Percentiles rank a stretch among this genome's conserved stretches.
Evolutionary conservation across 805 yeast genomes (phyloP).

Genomic region (Candida odintsovae): DNA sequence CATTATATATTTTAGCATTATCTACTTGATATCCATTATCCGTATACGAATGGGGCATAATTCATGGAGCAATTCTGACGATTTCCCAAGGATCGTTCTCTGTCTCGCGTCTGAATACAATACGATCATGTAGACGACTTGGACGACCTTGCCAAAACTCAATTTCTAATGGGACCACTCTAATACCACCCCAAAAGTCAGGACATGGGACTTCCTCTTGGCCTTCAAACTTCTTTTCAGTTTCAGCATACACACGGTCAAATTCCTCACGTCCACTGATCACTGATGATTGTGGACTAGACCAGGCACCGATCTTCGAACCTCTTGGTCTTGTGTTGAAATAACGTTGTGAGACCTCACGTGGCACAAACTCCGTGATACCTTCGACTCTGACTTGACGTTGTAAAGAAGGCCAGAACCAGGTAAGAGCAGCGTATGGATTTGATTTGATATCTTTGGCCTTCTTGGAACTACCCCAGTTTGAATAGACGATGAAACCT

Average conservation of each 20-base stretch:
- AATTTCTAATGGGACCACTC: conserved; percentile 81
- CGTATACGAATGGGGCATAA: neutral
- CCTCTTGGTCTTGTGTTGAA: conserved; percentile 88
- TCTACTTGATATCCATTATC: neutral
- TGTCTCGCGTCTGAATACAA: conserved; percentile 57
- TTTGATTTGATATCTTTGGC: conserved; percentile 64
- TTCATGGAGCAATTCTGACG: conserved; percentile 66
- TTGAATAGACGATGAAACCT: conserved; percentile 86
- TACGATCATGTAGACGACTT: conserved; percentile 85
- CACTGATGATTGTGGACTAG: conserved; percentile 77
- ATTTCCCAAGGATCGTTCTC: conserved; percentile 54
- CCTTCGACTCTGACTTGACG: conserved; percentile 96
- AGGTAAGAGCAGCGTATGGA: conserved; percentile 75
- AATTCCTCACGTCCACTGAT: conserved; percentile 57
- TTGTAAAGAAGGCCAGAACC: conserved; percentile 89
- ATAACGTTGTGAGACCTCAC: conserved; percentile 72
- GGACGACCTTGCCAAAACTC: conserved; percentile 98
- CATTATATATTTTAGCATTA: neutral
- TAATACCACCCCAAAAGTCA: conserved; percentile 91
- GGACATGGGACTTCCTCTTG: conserved; percentile 78
- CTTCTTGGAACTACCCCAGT: conserved; percentile 87
- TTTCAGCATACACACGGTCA: conserved; percentile 42
- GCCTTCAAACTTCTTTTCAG: conserved; percentile 53
- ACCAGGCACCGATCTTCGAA: conserved; percentile 94
- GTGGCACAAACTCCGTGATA: conserved; percentile 59